Conservation (phyloP, 495 filamentous ascomycete species). For the Penicillium diatomitis region DNA sequence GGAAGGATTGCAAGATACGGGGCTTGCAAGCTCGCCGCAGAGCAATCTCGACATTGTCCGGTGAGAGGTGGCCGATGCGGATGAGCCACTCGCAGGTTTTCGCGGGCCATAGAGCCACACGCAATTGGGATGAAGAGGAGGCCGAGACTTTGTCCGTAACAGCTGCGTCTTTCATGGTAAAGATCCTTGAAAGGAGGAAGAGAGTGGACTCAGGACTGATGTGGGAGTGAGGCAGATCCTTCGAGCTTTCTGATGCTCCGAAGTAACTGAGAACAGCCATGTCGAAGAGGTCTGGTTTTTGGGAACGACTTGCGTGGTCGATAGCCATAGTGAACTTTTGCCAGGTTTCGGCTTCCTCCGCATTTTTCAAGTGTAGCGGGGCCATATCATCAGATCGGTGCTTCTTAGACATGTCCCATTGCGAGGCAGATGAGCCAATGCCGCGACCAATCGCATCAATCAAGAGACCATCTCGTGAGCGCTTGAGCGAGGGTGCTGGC, state of each 20-base stretch:
- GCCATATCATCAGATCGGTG: conserved; percentile 23
- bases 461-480: conserved; percentile 55
- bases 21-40: conserved; percentile 45
- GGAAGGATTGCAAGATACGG: conserved; percentile 30
- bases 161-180: conserved; percentile 26
- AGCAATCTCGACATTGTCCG: conserved; percentile 49
- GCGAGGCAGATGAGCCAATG: conserved; percentile 27
- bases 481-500: conserved; percentile 42
- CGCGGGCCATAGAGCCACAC: conserved; percentile 41
- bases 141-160: conserved; percentile 13
- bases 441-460: conserved; percentile 62
- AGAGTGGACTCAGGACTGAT: conserved; percentile 36
- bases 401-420: conserved; percentile 31
- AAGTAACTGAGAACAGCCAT: conserved; percentile 31
- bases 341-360: conserved; percentile 31
- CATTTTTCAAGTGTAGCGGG: conserved; percentile 23
- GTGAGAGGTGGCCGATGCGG: conserved; percentile 50
- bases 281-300: conserved; percentile 27
- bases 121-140: conserved; percentile 28
- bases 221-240: conserved; percentile 14
- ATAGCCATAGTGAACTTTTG: conserved; percentile 22
- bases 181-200: conserved; percentile 48
- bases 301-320: conserved; percentile 16
- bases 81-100: conserved; percentile 52
- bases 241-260: conserved; percentile 11